Conservation (phyloP, 371 early-diverging fungal species). For the Haplosporangium sp. region DNA sequence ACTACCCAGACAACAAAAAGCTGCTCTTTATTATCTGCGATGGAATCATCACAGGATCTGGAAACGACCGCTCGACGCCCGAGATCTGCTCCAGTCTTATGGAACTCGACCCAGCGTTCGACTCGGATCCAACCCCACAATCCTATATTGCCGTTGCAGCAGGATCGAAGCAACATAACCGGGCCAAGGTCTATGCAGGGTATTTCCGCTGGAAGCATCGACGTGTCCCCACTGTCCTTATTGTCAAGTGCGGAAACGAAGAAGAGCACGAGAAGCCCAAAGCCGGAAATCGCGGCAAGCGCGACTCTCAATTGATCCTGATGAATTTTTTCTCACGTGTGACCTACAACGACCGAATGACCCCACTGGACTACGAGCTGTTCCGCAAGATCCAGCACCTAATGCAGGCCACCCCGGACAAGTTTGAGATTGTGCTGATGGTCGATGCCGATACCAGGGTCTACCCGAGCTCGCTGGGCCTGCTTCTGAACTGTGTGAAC, state of each 20-base stretch:
- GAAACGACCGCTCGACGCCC: conserved; percentile 82
- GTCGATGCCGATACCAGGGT: conserved; percentile 94
- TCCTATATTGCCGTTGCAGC: conserved; percentile 90
- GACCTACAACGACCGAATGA: conserved; percentile 84
- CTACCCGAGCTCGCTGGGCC: conserved; percentile 73
- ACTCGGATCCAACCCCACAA: conserved; percentile 71
- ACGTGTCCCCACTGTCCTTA: conserved; percentile 76
- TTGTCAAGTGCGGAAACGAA: conserved; percentile 86
- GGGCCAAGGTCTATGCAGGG: conserved; percentile 95
- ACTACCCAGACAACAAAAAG: conserved; percentile 91
- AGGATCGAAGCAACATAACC: conserved; percentile 87
- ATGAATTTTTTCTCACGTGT: conserved; percentile 93
- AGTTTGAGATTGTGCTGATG: conserved; percentile 89
- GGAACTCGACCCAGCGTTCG: conserved; percentile 71
- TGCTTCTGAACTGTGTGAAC: conserved; percentile 82
- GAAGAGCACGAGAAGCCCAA: conserved; percentile 79
- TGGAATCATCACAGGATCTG: conserved; percentile 86
- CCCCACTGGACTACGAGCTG: conserved; percentile 88
- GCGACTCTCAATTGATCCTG: conserved; percentile 95
- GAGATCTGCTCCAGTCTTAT: conserved; percentile 77
- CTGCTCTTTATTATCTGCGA: conserved; percentile 92
- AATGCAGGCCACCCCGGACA: conserved; percentile 84
- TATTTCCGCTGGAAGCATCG: conserved; percentile 71
- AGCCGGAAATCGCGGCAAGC: conserved; percentile 94
- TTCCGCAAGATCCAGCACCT: conserved; percentile 82